phyloP scores from a whole-genome alignment of 352 stramenopile species.

The Phytopythium chamaehyphon region DNA sequence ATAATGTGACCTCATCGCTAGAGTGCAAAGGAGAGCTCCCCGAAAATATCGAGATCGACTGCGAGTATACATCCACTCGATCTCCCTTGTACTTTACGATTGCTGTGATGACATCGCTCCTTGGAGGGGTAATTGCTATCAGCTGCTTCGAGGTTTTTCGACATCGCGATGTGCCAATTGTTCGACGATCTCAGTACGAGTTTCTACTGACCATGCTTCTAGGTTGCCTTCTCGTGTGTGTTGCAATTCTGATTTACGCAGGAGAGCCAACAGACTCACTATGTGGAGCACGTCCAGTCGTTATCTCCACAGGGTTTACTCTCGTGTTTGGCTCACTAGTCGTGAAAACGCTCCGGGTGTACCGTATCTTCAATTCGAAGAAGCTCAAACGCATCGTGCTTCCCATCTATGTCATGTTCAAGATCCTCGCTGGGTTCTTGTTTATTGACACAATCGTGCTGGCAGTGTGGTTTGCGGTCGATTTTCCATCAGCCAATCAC shows the following conservation, averaged over 20 bases:
- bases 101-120: slow-evolving; percentile 9
- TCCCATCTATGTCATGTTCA: slow-evolving; percentile 33
- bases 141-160: slow-evolving; percentile 20
- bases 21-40: slow-evolving; percentile 22
- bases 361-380: slow-evolving; percentile 38
- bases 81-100: slow-evolving; percentile 12
- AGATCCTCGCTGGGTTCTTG: slow-evolving; percentile 30
- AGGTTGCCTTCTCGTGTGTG: slow-evolving; percentile 46
- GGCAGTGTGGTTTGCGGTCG: slow-evolving; percentile 19
- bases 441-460: slow-evolving; percentile 32
- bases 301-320: slow-evolving; percentile 41
- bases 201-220: slow-evolving; percentile 50
- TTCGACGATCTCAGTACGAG: slow-evolving; percentile 52
- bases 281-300: slow-evolving; percentile 27
- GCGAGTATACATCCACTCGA: slow-evolving; percentile 17
- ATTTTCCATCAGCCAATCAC: slow-evolving; percentile 10
- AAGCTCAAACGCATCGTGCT: slow-evolving; percentile 40
- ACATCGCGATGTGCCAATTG: slow-evolving; percentile 27
- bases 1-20: slow-evolving; percentile 8
- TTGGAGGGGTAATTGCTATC: slow-evolving; percentile 9
- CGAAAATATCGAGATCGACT: slow-evolving; percentile 10
- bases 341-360: slow-evolving; percentile 52
- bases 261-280: slow-evolving; percentile 29
- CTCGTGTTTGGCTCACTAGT: slow-evolving; percentile 42
- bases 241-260: slow-evolving; percentile 29